phyloP scores from a whole-genome alignment of 2,329 filamentous ascomycete species.

The Curvularia verruculosa region DNA sequence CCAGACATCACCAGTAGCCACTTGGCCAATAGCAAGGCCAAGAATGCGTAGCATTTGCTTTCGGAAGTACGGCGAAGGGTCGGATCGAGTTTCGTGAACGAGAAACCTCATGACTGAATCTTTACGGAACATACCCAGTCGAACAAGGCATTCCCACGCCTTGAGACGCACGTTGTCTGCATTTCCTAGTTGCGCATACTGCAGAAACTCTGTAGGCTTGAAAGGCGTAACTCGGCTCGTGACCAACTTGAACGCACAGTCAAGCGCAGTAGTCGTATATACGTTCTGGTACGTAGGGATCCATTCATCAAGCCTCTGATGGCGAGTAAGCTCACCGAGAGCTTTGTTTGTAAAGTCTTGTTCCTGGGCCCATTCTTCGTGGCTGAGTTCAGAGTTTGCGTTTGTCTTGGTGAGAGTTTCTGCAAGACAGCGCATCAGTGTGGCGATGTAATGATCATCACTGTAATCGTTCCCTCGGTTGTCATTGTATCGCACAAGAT shows the following conservation, averaged over 20 bases:
- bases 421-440: constrained; percentile 70
- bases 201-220: constrained; percentile 63
- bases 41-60: constrained; percentile 59
- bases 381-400: constrained; percentile 49
- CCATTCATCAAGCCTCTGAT: constrained; percentile 70
- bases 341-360: constrained; percentile 62
- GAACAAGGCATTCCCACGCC: constrained; percentile 64
- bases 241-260: constrained; percentile 64
- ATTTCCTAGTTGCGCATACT: constrained; percentile 65
- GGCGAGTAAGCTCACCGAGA: constrained; percentile 66
- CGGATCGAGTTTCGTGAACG: constrained; percentile 61
- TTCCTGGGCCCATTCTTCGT: constrained; percentile 58
- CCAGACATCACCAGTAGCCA: constrained; percentile 62
- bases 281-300: constrained; percentile 69
- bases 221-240: constrained; percentile 59
- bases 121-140: constrained; percentile 59
- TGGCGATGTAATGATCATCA: constrained; percentile 87
- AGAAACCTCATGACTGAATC: constrained; percentile 62
- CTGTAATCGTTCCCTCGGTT: constrained; percentile 89
- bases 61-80: constrained; percentile 64
- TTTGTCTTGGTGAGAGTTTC: constrained; percentile 55
- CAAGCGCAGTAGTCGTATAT: constrained; percentile 65
- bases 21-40: constrained; percentile 61
- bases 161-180: constrained; percentile 65
- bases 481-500: constrained; percentile 91